Percentiles rank a stretch among this genome's conserved stretches.
Conservation (phyloP, 257 asterid genomes). For the Haberlea rhodopensis region DNA sequence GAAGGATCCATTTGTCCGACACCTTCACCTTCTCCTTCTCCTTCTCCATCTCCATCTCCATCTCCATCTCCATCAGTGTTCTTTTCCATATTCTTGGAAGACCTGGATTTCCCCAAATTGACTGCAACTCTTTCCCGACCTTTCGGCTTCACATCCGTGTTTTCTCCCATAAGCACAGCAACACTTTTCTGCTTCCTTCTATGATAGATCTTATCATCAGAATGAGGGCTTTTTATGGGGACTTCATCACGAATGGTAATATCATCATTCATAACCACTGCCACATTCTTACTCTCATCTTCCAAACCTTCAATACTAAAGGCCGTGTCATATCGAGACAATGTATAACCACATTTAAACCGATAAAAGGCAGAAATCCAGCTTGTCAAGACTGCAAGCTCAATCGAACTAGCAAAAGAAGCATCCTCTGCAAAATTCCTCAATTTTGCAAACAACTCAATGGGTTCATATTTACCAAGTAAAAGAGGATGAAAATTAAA, state of each 20-base stretch:
- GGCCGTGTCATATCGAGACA: constrained; percentile 42
- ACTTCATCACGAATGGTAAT: constrained; percentile 35
- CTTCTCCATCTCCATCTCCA: constrained; percentile 27
- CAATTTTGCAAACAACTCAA: constrained; percentile 38
- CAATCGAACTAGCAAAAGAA: constrained; percentile 37
- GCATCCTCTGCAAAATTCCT: constrained; percentile 25
- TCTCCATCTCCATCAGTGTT: constrained; percentile 28
- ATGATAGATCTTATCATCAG: constrained; percentile 33
- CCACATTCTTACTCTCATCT: constrained; percentile 27
- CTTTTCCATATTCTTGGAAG: constrained; percentile 31
- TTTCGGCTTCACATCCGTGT: constrained; percentile 13
- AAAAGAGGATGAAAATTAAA: constrained; percentile 40
- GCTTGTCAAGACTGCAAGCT: constrained; percentile 49
- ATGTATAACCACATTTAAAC: constrained; percentile 33
- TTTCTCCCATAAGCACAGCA: constrained; percentile 55
- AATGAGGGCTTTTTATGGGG: constrained; percentile 39
- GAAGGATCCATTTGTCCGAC: constrained; percentile 22
- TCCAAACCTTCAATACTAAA: constrained; percentile 63
- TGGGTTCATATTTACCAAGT: constrained; percentile 38
- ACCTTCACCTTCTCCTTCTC: too few species aligned
- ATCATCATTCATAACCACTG: constrained; percentile 29
- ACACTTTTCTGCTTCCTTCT: constrained; percentile 68
- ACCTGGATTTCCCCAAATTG: constrained; percentile 3
- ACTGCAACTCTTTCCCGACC: constrained; percentile 21
- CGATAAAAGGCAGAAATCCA: constrained; percentile 61